Evolutionary conservation across 1,284 basidiomycete species (phyloP), one percentile per base, ranked within the genome.

Genomic region (Neotropicomus parvogracilis): DNA sequence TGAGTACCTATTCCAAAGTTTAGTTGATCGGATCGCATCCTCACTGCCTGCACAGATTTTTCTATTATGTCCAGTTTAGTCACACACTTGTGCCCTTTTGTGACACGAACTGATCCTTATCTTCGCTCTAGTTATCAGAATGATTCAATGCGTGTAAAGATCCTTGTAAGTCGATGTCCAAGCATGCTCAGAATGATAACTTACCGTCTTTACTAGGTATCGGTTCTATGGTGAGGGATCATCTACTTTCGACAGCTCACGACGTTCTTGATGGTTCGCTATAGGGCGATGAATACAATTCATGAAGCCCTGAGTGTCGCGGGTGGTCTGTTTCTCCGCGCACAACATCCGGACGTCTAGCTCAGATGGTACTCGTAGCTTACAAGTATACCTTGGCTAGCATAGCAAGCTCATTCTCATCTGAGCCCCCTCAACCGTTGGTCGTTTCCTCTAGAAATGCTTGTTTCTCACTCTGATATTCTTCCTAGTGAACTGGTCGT

Each of bases 1-100:
- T 51, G 40, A 46, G 55, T 51, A n/a, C 3, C 12, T 5, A 27
- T 26, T 28, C 10, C 14, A 8, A 31, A 11, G 9, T 19, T 16
- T 35, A 26, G 28, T 24, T n/a, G 13, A 31, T 6, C 1, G 12
- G 2, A 17, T 11, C 16, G 4, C 11, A 14, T 53, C 11, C 28
- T 27, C 17, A 26, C 20, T 24, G 8, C 8, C 36, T 11, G 8
- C 6, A 8, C 12, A 57, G 46, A 3, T 55, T 57, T 16, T 51
- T 57, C n/a, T 57, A 57, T 29, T 58, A 31, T 29, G 24, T 57
- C 7, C 37, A 48, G 59, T 59, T 27, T 4, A 42, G 2, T 7
- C 8, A 24, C 14, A 20, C 0, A 3, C 14, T 26, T 9, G 6
- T 16, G 2, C 12, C 12, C 21, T 14, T 43, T 35, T 13, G 0